Percentiles rank a stretch among this genome's conserved stretches.
Evolutionary conservation across 805 yeast genomes (phyloP).

Genomic region (Ogataea populi-albae): DNA sequence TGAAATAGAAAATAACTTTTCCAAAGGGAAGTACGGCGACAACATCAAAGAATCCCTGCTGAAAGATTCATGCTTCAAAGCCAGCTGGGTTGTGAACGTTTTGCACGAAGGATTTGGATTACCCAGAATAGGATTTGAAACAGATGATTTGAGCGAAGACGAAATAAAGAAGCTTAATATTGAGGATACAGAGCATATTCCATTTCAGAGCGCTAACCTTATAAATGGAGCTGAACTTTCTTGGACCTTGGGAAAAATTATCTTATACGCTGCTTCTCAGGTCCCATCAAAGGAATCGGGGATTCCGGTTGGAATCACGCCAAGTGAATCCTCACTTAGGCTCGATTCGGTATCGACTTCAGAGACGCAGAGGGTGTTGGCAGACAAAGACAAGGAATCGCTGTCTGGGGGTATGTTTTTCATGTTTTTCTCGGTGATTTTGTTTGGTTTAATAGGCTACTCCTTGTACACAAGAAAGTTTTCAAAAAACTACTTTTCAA

Average conservation of each 20-base stretch:
- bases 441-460: constrained; percentile 13
- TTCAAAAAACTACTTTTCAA: constrained; percentile 1
- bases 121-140: constrained; percentile 65
- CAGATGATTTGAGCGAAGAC: constrained; percentile 26
- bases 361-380: background rate
- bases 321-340: constrained; percentile 30
- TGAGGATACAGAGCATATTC: constrained; percentile 39
- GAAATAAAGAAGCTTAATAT: constrained; percentile 26
- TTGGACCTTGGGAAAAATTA: constrained; percentile 91
- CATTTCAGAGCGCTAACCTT: constrained; percentile 79
- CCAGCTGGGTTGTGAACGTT: constrained; percentile 88
- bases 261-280: constrained; percentile 77
- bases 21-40: constrained; percentile 55
- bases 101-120: constrained; percentile 90
- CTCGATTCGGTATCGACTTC: constrained; percentile 2
- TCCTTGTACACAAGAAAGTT: constrained; percentile 11
- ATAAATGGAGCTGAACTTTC: constrained; percentile 84
- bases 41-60: constrained; percentile 55
- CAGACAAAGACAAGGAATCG: constrained; percentile 7
- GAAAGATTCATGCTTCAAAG: constrained; percentile 84
- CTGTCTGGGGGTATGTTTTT: constrained; percentile 8
- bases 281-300: constrained; percentile 34
- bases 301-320: constrained; percentile 36
- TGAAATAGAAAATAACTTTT: constrained; percentile 43
- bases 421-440: constrained; percentile 14